Evolutionary conservation across 1,284 basidiomycete genomes (phyloP), one percentile per base, ranked within the genome.

Genomic region (Melampsora americana): DNA sequence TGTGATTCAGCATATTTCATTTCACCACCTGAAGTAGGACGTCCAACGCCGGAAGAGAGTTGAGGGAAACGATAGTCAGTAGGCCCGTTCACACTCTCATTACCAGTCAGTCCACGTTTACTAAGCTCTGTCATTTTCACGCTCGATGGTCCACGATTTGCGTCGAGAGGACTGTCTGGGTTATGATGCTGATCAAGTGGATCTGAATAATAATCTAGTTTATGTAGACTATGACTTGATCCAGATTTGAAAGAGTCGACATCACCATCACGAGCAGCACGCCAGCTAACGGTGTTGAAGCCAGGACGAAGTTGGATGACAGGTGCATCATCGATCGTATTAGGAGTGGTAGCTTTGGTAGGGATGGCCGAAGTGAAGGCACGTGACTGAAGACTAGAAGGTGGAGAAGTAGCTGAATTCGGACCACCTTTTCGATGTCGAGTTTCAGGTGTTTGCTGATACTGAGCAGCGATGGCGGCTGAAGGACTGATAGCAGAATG

Each of bases 201-300:
- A 59, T n/a, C n/a, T 59, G n/a, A 23, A 46, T 74, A 67, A 66
- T 74, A 74, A n/a, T 74, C 64, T 12, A 74, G 56, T 26, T 74
- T 74, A n/a, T 74, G 62, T 66, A 74, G 53, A 28, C 64, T 66
- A 59, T 74, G 72, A 48, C 62, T 66, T 18, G 44, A 53, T 23
- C 64, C 72, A 12, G 72, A 74, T 61, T 67, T 74, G 42, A 74
- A 20, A 12, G 72, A 74, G 26, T 74, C 72, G 4, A 53, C 53
- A 32, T 74, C 72, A 28, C 65, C 65, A 67, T 66, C 65, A 20
- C 56, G 64, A 44, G 65, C 72, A 16, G 65, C 72, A 23, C 70
- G 42, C 28, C 70, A 48, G 20, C 61, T 65, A 18, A 64, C 72
- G 42, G 50, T 53, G 30, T 30, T 74, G 53, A 74, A 67, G 2